phyloP scores from a whole-genome alignment of 106 monocot species.

The Phalaenopsis equestris region DNA sequence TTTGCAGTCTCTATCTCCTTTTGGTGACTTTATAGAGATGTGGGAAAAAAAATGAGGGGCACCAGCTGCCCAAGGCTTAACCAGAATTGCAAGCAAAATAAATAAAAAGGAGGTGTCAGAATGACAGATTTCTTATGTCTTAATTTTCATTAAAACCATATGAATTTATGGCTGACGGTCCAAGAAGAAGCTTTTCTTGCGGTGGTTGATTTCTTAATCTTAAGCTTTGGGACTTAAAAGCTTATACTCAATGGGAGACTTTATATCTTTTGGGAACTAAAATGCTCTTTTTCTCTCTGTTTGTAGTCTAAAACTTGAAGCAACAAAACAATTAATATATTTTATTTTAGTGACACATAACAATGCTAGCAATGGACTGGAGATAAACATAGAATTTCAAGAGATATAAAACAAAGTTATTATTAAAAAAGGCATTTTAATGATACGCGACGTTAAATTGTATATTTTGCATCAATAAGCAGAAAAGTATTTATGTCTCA shows the following conservation, averaged over 20 bases:
- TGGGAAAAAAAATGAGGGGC: slow-evolving; percentile 9
- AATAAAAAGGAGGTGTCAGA: background rate
- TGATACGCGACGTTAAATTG: no score
- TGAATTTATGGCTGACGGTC: background rate
- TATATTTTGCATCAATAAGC: no score
- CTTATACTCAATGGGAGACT: slow-evolving; percentile 43
- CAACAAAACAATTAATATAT: no score
- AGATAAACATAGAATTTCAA: no score
- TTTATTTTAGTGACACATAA: no score
- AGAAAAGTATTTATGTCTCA: no score
- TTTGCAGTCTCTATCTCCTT: slow-evolving; percentile 7
- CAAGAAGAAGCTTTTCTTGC: slow-evolving; percentile 10
- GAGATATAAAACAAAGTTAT: no score
- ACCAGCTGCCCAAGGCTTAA: slow-evolving; percentile 15
- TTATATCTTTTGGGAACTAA: background rate
- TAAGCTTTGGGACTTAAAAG: slow-evolving; percentile 12
- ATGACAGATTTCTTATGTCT: background rate
- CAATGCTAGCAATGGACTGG: no score
- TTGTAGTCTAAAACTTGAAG: no score
- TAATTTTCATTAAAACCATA: background rate
- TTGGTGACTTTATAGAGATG: slow-evolving; percentile 16
- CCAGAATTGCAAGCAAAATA: slow-evolving; percentile 28
- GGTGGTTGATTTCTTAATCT: slow-evolving; percentile 31
- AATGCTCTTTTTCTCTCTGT: background rate
- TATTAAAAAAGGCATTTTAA: no score